A percentile compares a stretch with the other conserved stretches of the same genome.
phyloP scores from a whole-genome alignment of 345 rosid genomes.

The Arabidopsis thaliana region TAIR10.1 NC_003070.9:25374001-25374500 shows the following conservation, averaged over 20 bases:
- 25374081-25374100: no score
- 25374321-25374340: conserved; percentile 64
- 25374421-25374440: conserved; percentile 35
- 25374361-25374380: conserved; percentile 57
- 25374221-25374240: conserved; percentile 1
- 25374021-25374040: neutral
- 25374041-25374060: neutral
- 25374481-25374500: conserved; percentile 78
- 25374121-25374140: neutral
- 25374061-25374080: no score
- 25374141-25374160: conserved; percentile 15
- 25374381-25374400: conserved; percentile 57
- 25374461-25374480: conserved; percentile 76
- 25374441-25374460: conserved; percentile 80
- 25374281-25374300: conserved; percentile 51
- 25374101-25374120: neutral
- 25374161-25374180: neutral
- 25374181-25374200: conserved; percentile 37
- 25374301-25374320: conserved; percentile 81
- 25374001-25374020: neutral
- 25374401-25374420: conserved; percentile 39
- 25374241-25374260: neutral
- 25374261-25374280: conserved; percentile 5
- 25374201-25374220: conserved; percentile 39
- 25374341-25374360: conserved; percentile 56